Percentiles rank a stretch among this genome's conserved stretches.
Evolutionary conservation across 2,329 filamentous ascomycete species (phyloP).

Genomic region (Botrytis fragariae): DNA sequence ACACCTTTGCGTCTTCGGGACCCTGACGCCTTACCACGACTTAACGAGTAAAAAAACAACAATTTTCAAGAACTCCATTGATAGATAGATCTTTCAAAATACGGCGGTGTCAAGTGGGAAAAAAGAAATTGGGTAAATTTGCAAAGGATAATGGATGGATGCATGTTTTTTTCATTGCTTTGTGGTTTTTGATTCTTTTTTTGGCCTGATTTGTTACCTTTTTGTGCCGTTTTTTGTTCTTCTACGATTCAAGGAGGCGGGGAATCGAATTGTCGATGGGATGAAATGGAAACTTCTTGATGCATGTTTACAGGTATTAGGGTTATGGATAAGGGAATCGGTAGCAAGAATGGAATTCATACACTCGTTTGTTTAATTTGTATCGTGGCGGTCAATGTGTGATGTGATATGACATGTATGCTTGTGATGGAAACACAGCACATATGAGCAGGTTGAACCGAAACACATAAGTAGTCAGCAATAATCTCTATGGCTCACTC

Average conservation of each 20-base stretch:
- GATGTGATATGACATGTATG: background rate
- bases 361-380: background rate
- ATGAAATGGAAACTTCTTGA: constrained; percentile 2
- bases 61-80: constrained; percentile 12
- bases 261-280: background rate
- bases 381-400: background rate
- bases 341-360: constrained; percentile 13
- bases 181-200: constrained; percentile 10
- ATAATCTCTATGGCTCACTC: background rate
- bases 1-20: background rate
- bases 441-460: background rate
- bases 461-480: background rate
- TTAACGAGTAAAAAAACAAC: constrained; percentile 18
- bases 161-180: constrained; percentile 4
- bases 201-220: background rate
- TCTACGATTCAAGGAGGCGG: background rate
- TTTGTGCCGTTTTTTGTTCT: constrained; percentile 3
- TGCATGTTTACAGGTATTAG: constrained; percentile 2
- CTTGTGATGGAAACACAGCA: background rate
- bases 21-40: constrained; percentile 13
- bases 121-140: constrained; percentile 24
- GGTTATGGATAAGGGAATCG: constrained; percentile 1
- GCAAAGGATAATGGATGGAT: constrained; percentile 16
- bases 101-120: constrained; percentile 24
- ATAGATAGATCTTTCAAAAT: constrained; percentile 22